A percentile compares a stretch with the other conserved stretches of the same genome.
These are phyloP conservation scores for Arabidopsis lyrata DNA, from an alignment of 441 rosid genomes.

Conservation along the genomic window DNA sequence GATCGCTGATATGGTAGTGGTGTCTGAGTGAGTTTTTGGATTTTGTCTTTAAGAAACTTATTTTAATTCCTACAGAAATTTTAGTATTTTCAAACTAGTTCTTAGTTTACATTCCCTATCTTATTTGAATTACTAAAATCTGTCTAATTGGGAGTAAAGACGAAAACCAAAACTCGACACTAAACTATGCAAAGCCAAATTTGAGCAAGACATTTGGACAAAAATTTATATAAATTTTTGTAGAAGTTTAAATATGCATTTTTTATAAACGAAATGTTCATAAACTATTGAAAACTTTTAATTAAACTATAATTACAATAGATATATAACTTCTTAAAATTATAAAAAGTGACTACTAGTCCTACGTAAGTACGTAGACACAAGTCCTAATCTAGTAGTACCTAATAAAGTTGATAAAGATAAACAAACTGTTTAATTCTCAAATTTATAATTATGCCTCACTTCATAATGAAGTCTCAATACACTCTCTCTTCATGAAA, in stretches of 20 bases:
- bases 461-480: neutral
- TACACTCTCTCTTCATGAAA: constrained; percentile 19
- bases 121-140: neutral
- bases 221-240: too few relatives aligned
- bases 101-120: neutral
- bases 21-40: neutral
- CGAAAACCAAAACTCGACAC: too few relatives aligned
- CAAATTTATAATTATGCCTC: neutral
- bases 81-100: neutral
- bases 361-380: too few relatives aligned
- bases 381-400: neutral
- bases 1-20: neutral
- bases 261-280: too few relatives aligned
- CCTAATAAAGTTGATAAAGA: constrained; percentile 14
- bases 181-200: too few relatives aligned
- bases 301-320: too few relatives aligned
- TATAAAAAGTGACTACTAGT: too few relatives aligned
- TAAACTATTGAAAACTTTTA: too few relatives aligned
- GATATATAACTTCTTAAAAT: too few relatives aligned
- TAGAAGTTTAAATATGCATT: too few relatives aligned
- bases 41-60: neutral
- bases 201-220: too few relatives aligned
- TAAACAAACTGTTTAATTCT: neutral
- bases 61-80: neutral
- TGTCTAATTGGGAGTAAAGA: too few relatives aligned